Evolutionary conservation across 495 filamentous ascomycete genomes (phyloP).

Genomic region (Rusavskia elegans): DNA sequence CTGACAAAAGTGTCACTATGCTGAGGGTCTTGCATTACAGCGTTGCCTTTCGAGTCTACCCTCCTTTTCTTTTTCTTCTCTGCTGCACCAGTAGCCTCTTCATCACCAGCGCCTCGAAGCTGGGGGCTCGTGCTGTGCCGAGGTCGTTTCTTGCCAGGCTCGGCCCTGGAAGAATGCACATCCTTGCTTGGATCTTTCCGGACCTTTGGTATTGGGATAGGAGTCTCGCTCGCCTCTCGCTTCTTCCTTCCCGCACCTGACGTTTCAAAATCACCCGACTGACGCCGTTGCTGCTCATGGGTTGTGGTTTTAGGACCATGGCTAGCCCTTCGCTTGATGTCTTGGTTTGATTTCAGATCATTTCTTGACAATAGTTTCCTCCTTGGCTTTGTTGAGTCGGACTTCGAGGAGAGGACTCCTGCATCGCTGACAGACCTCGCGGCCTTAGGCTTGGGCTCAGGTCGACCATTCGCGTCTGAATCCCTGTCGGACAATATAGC

Average conservation of each 20-base stretch:
- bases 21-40: slow-evolving; percentile 7
- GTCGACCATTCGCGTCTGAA: slow-evolving; percentile 25
- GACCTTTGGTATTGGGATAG: slow-evolving; percentile 1
- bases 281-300: slow-evolving; percentile 18
- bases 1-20: neutral
- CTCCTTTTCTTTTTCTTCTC: slow-evolving; percentile 34
- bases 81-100: slow-evolving; percentile 21
- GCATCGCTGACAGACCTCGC: slow-evolving; percentile 32
- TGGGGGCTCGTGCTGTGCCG: slow-evolving; percentile 54
- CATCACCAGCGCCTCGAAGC: slow-evolving; percentile 35
- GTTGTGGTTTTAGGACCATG: slow-evolving; percentile 20
- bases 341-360: slow-evolving; percentile 38
- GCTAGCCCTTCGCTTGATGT: slow-evolving; percentile 22
- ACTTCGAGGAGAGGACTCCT: slow-evolving; percentile 26
- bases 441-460: slow-evolving; percentile 24
- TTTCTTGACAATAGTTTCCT: slow-evolving; percentile 44
- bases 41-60: slow-evolving; percentile 20
- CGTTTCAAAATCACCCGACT: slow-evolving; percentile 20
- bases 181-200: slow-evolving; percentile 6
- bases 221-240: slow-evolving; percentile 3
- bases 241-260: slow-evolving; percentile 8
- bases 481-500: slow-evolving; percentile 35
- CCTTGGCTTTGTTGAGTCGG: slow-evolving; percentile 37
- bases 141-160: slow-evolving; percentile 43
- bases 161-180: slow-evolving; percentile 12